These are phyloP conservation scores for Paraconiothyrium brasiliense DNA, from an alignment of 2,329 filamentous ascomycete genomes.

Conservation along the genomic window DNA sequence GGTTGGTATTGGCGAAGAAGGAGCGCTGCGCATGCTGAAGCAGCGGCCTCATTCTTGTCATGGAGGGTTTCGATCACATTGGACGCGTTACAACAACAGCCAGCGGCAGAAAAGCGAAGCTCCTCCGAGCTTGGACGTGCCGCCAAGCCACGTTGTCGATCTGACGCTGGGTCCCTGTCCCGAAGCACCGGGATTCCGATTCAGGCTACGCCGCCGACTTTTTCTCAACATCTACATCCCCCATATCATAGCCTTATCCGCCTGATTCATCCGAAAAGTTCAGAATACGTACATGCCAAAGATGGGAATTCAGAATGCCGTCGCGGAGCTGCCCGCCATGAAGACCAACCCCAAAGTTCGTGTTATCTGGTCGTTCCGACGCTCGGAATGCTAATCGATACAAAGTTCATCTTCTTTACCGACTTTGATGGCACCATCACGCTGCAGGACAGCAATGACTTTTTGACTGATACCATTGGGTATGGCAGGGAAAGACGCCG, in stretches of 20 bases:
- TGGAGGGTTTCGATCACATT: slow-evolving; percentile 35
- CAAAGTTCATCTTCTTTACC: slow-evolving; percentile 92
- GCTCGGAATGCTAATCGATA: slow-evolving; percentile 27
- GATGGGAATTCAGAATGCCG: slow-evolving; percentile 48
- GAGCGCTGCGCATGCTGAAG: slow-evolving; percentile 53
- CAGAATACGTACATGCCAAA: slow-evolving; percentile 21
- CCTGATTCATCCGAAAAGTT: slow-evolving; percentile 2
- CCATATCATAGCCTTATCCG: slow-evolving; percentile 11
- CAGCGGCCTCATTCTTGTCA: slow-evolving; percentile 51
- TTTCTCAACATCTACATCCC: slow-evolving; percentile 15
- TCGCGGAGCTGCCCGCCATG: slow-evolving; percentile 56
- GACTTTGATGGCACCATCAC: slow-evolving; percentile 99
- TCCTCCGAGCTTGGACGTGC: slow-evolving; percentile 33
- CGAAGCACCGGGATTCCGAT: slow-evolving; percentile 33
- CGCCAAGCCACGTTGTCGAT: slow-evolving; percentile 33
- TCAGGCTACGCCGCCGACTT: slow-evolving; percentile 23
- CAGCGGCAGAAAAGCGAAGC: slow-evolving; percentile 23
- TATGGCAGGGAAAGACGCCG: slow-evolving; percentile 77
- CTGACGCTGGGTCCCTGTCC: slow-evolving; percentile 11
- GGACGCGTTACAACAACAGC: slow-evolving; percentile 17
- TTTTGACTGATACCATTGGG: slow-evolving; percentile 87
- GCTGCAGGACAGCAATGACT: slow-evolving; percentile 74
- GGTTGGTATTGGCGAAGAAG: slow-evolving; percentile 30
- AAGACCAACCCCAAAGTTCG: slow-evolving; percentile 67
- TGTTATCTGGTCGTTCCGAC: slow-evolving; percentile 12